phyloP scores from a whole-genome alignment of 352 stramenopile species.

The Globisporangium sylvaticum region DNA sequence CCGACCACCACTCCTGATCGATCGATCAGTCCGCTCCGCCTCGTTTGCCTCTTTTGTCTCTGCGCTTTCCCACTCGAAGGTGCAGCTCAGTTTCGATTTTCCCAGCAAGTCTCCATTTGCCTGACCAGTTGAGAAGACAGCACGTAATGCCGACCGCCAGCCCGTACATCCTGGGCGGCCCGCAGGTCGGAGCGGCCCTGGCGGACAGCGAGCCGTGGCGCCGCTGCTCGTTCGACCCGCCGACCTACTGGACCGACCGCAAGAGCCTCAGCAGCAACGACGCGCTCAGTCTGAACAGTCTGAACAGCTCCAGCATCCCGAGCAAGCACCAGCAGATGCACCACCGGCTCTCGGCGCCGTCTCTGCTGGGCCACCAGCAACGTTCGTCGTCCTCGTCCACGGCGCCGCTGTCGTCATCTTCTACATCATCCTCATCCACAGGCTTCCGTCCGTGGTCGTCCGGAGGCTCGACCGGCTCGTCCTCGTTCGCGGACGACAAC shows the following conservation, averaged over 20 bases:
- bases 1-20: not conserved
- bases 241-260: not conserved
- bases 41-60: not conserved
- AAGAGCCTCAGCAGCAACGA: slow-evolving; percentile 3
- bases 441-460: slow-evolving; percentile 13
- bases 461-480: slow-evolving; percentile 1
- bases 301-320: not conserved
- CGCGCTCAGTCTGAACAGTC: no score
- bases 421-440: not conserved
- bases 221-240: slow-evolving; percentile 7
- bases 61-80: not conserved
- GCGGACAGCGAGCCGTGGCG: not conserved
- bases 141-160: not conserved
- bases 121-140: not conserved
- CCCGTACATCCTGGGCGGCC: not conserved
- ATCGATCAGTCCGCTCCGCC: not conserved
- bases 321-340: not conserved
- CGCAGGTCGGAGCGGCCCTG: not conserved
- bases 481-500: slow-evolving; percentile 8
- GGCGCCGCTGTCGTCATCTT: not conserved
- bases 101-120: not conserved
- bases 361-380: not conserved
- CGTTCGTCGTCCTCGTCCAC: slow-evolving; percentile 5
- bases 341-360: slow-evolving; percentile 8
- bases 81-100: slow-evolving; percentile 3